Conservation (phyloP, 148 eudicot species). For the Gaultheria prostrata region DNA sequence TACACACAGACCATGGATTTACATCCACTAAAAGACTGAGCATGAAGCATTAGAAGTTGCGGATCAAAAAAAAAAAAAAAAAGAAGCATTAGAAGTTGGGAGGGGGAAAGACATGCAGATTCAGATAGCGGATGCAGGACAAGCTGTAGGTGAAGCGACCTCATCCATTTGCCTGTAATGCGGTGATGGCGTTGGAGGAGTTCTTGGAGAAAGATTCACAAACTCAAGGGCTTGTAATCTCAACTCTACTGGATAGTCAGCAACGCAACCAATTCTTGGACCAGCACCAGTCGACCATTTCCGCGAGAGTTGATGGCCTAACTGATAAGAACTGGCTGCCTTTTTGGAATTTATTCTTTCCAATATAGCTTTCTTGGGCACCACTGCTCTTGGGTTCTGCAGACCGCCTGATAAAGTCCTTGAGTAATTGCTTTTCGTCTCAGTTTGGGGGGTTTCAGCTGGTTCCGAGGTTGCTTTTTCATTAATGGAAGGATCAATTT, state of each 20-base stretch:
- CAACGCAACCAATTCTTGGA: slow-evolving; percentile 81
- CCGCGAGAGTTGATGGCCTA: slow-evolving; percentile 61
- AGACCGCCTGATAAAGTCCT: slow-evolving; percentile 85
- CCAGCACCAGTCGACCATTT: slow-evolving; percentile 89
- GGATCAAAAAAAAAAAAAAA: too few species aligned
- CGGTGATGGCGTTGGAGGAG: slow-evolving; percentile 16
- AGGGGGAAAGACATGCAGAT: neutral
- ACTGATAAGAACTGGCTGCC: slow-evolving; percentile 48
- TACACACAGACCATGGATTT: neutral
- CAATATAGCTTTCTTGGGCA: slow-evolving; percentile 56
- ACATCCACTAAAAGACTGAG: neutral
- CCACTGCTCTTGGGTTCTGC: slow-evolving; percentile 64
- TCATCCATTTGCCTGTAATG: too few species aligned
- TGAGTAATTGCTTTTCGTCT: slow-evolving; percentile 35
- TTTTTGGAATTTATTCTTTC: slow-evolving; percentile 74
- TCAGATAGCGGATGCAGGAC: too few species aligned
- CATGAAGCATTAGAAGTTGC: neutral
- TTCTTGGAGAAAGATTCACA: slow-evolving; percentile 61
- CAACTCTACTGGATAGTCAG: slow-evolving; percentile 76
- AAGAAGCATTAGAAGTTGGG: neutral
- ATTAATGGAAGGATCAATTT: slow-evolving; percentile 17
- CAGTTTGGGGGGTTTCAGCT: slow-evolving; percentile 22
- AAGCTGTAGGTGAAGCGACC: neutral
- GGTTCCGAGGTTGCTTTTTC: slow-evolving; percentile 18
- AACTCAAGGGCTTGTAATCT: slow-evolving; percentile 73